Evolutionary conservation across 306 rosid genomes (phyloP).

Genomic region (Betula pendula): DNA sequence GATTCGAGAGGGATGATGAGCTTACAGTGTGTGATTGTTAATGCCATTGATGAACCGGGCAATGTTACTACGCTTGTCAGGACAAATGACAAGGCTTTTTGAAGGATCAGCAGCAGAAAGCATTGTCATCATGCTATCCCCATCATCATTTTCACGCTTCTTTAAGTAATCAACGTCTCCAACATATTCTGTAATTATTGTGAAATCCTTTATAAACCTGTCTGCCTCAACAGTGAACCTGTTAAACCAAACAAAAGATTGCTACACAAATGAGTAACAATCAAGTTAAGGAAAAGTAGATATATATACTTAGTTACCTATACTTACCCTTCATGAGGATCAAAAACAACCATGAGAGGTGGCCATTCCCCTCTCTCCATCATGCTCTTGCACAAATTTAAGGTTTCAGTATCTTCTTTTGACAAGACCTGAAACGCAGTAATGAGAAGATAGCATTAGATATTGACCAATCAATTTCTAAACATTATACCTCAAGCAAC

Average conservation of each 20-base stretch:
- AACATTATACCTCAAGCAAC: background rate
- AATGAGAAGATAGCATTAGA: constrained; percentile 1
- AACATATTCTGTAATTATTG: constrained; percentile 90
- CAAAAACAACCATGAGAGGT: constrained; percentile 92
- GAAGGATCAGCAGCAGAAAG: constrained; percentile 71
- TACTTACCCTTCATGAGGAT: constrained; percentile 87
- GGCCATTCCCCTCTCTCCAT: constrained; percentile 93
- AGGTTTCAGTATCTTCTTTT: constrained; percentile 75
- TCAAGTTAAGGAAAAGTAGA: background rate
- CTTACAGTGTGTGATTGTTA: constrained; percentile 85
- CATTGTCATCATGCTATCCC: constrained; percentile 98
- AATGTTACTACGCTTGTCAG: constrained; percentile 80
- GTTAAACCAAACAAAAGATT: constrained; percentile 7
- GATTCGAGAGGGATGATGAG: constrained; percentile 26
- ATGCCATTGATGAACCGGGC: constrained; percentile 96
- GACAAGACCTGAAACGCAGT: constrained; percentile 57
- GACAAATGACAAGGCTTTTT: constrained; percentile 79
- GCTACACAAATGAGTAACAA: background rate
- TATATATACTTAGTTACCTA: too few relatives aligned
- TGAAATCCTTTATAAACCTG: constrained; percentile 68
- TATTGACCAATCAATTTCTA: background rate
- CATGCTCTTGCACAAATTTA: constrained; percentile 72
- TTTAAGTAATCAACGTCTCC: constrained; percentile 92
- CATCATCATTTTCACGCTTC: constrained; percentile 81
- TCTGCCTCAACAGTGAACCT: constrained; percentile 97